Evolutionary conservation across 2,329 filamentous ascomycete genomes (phyloP), one percentile per base, ranked within the genome.

Genomic region (Colletotrichum graminicola): DNA sequence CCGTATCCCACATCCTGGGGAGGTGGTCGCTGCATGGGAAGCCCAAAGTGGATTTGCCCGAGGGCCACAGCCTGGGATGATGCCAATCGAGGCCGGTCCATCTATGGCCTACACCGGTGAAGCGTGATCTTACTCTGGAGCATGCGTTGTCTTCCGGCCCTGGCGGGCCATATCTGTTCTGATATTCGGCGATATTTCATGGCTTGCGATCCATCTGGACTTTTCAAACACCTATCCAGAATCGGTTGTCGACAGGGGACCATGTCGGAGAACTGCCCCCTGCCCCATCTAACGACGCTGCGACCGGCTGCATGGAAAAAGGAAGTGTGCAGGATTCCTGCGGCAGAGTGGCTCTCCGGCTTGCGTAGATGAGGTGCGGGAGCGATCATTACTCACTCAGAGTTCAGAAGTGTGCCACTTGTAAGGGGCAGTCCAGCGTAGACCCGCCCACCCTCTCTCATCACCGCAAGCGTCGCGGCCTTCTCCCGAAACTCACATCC

Each of bases 401-500:
- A 60, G 56, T 54, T 66, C 54, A 51, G 54, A 63, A 62, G 60
- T 51, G 45, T 36, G 47, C 41, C 39, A 60, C 16, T 23, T 45
- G 43, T 11, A 45, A 60, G 43, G 51, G 32, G 34, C 41, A 45
- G 55, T 45, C 55, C 66, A 57, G 54, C 32, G 32, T 60, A 61
- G 12, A 36, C 39, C 43, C 41, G 32, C 59, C 60, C 66, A 64
- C 69, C 55, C 69, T 39, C 60, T 54, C 60, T 67, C 59, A 66
- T 63, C 47, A 52, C 34, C 65, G 34, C 45, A 34, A 32, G 55
- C 63, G 60, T 49, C 55, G 63, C 59, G 29, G 39, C 59, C 59
- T 51, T 56, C 65, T 70, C 60, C 66, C 69, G 61, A 61, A 69
- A 55, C 54, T 70, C 60, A 60, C 69, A 72, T 70, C 69, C 69